These are phyloP conservation scores for Suillus occidentalis DNA, from an alignment of 768 basidiomycete genomes.

Conservation along the genomic window DNA sequence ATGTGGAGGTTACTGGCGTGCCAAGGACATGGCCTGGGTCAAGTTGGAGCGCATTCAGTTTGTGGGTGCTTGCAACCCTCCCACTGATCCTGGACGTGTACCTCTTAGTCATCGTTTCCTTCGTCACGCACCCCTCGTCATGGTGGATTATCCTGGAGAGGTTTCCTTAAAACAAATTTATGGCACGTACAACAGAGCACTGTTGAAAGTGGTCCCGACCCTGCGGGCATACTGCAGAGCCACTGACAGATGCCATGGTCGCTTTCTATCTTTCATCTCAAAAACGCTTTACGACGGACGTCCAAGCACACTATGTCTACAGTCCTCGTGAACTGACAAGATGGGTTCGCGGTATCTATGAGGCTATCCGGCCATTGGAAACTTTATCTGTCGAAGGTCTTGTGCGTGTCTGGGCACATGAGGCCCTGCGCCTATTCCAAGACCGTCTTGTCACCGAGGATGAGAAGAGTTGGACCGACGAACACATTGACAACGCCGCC, in stretches of 20 bases:
- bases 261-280: conserved; percentile 93
- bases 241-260: conserved; percentile 98
- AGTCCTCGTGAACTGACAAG: conserved; percentile 97
- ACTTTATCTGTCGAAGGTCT: conserved; percentile 92
- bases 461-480: conserved; percentile 94
- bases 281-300: conserved; percentile 90
- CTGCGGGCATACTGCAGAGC: conserved; percentile 90
- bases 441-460: conserved; percentile 93
- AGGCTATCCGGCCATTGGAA: conserved; percentile 93
- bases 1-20: conserved; percentile 91
- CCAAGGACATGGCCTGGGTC: conserved; percentile 95
- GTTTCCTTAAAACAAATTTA: conserved; percentile 97
- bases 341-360: conserved; percentile 97
- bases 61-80: conserved; percentile 98
- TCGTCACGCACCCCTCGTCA: conserved; percentile 93
- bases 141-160: conserved; percentile 99
- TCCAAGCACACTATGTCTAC: conserved; percentile 99
- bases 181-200: conserved; percentile 94
- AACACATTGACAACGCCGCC: conserved; percentile 81
- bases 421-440: conserved; percentile 95
- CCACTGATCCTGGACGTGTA: conserved; percentile 98
- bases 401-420: conserved; percentile 97
- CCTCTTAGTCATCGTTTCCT: conserved; percentile 97
- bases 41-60: conserved; percentile 98
- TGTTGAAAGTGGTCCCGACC: conserved; percentile 93